These are phyloP conservation scores for Botryosphaeria agaves DNA, from an alignment of 2,329 filamentous ascomycete species.

Conservation along the genomic window DNA sequence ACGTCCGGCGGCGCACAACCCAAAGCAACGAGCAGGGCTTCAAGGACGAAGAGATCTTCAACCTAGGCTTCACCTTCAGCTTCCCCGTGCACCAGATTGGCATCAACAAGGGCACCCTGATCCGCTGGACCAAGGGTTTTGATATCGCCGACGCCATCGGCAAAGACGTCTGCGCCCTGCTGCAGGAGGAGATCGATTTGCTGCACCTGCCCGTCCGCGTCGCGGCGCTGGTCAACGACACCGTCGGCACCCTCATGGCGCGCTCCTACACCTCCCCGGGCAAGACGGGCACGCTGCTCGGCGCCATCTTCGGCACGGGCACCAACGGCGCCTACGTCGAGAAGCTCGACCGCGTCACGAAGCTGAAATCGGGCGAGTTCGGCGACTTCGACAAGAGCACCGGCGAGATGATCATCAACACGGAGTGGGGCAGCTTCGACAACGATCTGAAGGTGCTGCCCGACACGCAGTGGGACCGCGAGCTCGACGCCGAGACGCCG, in stretches of 20 bases:
- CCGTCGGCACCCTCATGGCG: conserved; percentile 93
- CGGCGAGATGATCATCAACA: conserved; percentile 94
- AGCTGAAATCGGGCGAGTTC: conserved; percentile 35
- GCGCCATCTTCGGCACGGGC: conserved; percentile 92
- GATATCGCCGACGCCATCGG: conserved; percentile 90
- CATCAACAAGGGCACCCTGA: conserved; percentile 87
- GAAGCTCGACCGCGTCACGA: conserved; percentile 72
- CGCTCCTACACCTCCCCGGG: conserved; percentile 86
- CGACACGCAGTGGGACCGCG: conserved; percentile 64
- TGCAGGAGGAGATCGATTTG: conserved; percentile 79
- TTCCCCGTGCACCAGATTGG: conserved; percentile 89
- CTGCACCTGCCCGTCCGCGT: conserved; percentile 79
- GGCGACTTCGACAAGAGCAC: conserved; percentile 60
- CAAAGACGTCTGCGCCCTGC: conserved; percentile 80
- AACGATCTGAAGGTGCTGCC: conserved; percentile 81
- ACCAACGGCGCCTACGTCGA: conserved; percentile 97
- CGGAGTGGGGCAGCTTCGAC: conserved; percentile 97
- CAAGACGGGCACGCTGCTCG: conserved; percentile 73
- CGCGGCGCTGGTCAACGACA: conserved; percentile 94
- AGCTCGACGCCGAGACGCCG: conserved; percentile 61
- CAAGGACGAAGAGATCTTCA: conserved; percentile 64
- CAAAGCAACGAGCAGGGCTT: conserved; percentile 40
- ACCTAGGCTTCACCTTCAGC: conserved; percentile 95
- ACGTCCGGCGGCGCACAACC: conserved; percentile 47
- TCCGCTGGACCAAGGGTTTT: conserved; percentile 98